Conservation (phyloP, 495 filamentous ascomycete species). For the Penicillium lagena region DNA sequence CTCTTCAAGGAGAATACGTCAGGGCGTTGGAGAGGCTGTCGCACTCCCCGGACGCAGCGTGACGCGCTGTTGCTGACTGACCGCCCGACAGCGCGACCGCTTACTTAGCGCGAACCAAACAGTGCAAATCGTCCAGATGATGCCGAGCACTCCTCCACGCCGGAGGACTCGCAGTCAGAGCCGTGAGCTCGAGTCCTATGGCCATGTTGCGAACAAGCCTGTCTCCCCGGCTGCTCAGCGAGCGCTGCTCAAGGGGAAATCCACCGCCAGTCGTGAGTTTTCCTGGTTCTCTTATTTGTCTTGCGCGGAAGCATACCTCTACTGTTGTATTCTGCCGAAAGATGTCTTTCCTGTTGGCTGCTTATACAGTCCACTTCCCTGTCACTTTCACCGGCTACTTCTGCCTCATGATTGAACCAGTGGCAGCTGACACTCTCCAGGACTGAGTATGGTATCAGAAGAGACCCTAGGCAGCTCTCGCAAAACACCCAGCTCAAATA, state of each 20-base stretch:
- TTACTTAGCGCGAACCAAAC: too few species aligned
- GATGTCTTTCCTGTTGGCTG: not conserved
- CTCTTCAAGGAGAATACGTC: too few species aligned
- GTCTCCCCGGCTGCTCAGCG: not conserved
- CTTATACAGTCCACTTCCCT: not conserved
- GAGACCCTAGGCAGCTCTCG: slow-evolving; percentile 3
- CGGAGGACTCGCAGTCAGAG: slow-evolving; percentile 23
- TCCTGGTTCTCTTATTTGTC: not conserved
- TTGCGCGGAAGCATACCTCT: not conserved
- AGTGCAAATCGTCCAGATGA: slow-evolving; percentile 11
- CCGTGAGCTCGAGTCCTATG: slow-evolving; percentile 9
- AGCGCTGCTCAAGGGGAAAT: not conserved
- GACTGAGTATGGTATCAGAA: slow-evolving; percentile 8
- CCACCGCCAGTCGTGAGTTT: not conserved
- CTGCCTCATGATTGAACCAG: slow-evolving; percentile 3
- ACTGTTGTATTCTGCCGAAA: not conserved
- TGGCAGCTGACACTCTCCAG: slow-evolving; percentile 9
- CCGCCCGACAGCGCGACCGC: too few species aligned
- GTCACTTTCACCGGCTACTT: not conserved
- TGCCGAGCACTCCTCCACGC: slow-evolving; percentile 2
- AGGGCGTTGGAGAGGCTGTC: too few species aligned
- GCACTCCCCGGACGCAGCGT: too few species aligned
- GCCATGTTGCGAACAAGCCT: not conserved
- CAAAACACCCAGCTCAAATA: not conserved
- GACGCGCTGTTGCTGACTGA: too few species aligned